Base-by-base conservation (phyloP, 129 eudicot species). In the Tanacetum coccineum region DNA sequence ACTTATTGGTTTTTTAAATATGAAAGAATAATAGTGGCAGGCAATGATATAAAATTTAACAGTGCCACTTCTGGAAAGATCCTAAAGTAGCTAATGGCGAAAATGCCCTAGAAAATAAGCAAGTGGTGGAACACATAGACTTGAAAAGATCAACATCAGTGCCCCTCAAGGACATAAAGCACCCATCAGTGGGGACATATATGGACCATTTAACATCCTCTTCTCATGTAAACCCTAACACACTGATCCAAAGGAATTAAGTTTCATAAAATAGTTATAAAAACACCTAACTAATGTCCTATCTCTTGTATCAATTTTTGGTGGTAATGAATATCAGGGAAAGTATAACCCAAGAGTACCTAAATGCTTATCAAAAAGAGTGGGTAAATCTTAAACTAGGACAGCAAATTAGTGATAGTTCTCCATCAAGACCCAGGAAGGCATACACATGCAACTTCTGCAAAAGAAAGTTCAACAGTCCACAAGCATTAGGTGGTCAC, bases 401-500 rank as follows among this genome's bases (percentile, higher is more conserved):
- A 50, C 68, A 73, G 42, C 57, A 79, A 44, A 62, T 47, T 66
- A 74, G 66, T 45, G 86, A 78, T 46, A 22, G 60, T 9, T 73
- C 82, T 17, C 82, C 74, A 71, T 26, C 87, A 69, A 78, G 78
- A 62, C 78, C 80, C 5, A 71, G 71, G 68, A 90, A 84, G 82
- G 70, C 83, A 48, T 64, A 73, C 21, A 73, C 70, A 64, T 89
- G 96, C 74, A 81, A 85, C 82, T 86, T 86, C 80, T 86, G 90
- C 78, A 76, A 58, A 76, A 71, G 88, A 70, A 89, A 86, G 67
- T 86, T 89, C 70, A 81, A 81, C 84, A 86, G 87, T 56, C 86
- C 96, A 32, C 90, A 89, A 71, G 96, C 96, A 63, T 63, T 89
- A 48, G 94, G 96, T 1, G 95, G 96, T 15, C 95, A 86, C 66